phyloP scores from a whole-genome alignment of 345 rosid genomes.

The Rhodamnia rubescens region DNA sequence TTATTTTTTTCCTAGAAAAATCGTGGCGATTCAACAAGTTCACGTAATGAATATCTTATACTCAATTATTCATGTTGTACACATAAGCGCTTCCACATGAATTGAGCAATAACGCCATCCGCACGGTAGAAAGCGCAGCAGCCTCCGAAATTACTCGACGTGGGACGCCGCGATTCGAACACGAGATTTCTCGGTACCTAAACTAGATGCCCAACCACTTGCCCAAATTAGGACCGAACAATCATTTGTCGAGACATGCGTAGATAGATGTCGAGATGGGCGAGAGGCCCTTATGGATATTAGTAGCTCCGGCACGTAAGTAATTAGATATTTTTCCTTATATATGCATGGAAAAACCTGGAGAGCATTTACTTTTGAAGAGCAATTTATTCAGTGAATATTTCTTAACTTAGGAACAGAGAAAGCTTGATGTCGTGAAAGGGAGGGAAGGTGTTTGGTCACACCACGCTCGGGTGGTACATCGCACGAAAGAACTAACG shows the following conservation, averaged over 20 bases:
- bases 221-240: background rate
- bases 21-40: too few species aligned
- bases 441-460: background rate
- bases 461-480: background rate
- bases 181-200: background rate
- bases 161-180: rapidly evolving
- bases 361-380: background rate
- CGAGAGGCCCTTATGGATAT: background rate
- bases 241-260: background rate
- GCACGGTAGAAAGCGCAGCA: rapidly evolving
- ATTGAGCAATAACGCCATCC: rapidly evolving
- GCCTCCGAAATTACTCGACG: background rate
- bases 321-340: background rate
- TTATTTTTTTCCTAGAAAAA: background rate
- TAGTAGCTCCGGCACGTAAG: background rate
- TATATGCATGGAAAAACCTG: background rate
- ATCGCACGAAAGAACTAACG: background rate
- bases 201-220: rapidly evolving
- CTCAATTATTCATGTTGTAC: too few species aligned
- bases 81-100: rapidly evolving
- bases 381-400: background rate
- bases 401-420: background rate
- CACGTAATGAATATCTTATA: too few species aligned
- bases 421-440: background rate
- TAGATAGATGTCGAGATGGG: background rate